Evolutionary conservation across 2,329 filamentous ascomycete species (phyloP), one percentile per base, ranked within the genome.

Genomic region (Fusarium sp.): DNA sequence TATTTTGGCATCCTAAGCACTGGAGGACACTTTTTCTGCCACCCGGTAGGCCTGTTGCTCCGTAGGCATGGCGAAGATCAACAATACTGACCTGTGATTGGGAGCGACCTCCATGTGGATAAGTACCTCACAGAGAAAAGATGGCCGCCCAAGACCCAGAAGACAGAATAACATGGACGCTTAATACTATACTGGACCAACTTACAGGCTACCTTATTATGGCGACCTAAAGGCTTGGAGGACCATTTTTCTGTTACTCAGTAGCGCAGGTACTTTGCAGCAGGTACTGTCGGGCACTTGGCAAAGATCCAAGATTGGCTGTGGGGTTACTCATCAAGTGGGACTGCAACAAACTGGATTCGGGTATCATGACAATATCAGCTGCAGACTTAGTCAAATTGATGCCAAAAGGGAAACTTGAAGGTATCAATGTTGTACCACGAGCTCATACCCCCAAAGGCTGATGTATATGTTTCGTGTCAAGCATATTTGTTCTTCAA

Each of bases 41-140:
- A 12, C 18, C 18, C 34, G 18, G 34, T n/a, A n/a, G 10, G 10
- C 34, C 34, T 62, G 48, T 29, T 62, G 40, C 56, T 69, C 52
- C 44, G 44, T 68, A 29, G 49, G 58, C 65, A 54, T 45, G 54
- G 60, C 46, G 54, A 61, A 65, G 58, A 55, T 62, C 55, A 56
- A 65, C 60, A 69, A 65, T 59, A 48, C 51, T 49, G 20, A 18
- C 29, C 46, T 67, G 51, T 74, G 65, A 75, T 75, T 75, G 74
- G 74, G 55, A 44, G 43, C 22, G 40, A n/a, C 27, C 38, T 53
- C n/a, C 18, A 61, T 46, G 25, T 41, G 43, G 38, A 22, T 11
- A 72, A 62, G 74, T 75, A 70, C 62, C 63, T 56, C 27, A 16
- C 20, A 11, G 9, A 47, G 52, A n/a, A 52, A 46, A 44, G 32